Base-by-base conservation (phyloP, 169 alveolate genomes). In the Plasmodium gaboni region DNA sequence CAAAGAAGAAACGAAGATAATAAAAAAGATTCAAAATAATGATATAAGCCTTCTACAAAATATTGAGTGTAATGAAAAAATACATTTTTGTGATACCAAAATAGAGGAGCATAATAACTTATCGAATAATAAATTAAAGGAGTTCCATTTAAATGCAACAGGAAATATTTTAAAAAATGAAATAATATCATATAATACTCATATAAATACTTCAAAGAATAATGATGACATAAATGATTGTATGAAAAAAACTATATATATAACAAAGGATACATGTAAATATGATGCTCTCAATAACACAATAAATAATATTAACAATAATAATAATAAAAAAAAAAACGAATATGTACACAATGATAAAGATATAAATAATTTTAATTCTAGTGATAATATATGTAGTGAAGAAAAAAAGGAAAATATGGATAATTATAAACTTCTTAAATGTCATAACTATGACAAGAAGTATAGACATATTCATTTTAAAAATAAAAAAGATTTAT, bases 401-500 rank as follows among this genome's bases (percentile, higher is more conserved):
- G 44, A 42, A 44, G 24, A 44, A 15, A 22, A 61, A 44, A 55
- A 2, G 32, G 88, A 46, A 44, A 51, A 73, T 7, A 28, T 10
- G 10, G 50, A 44, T 15, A 19, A 46, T 59, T 7, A 2, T 32
- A 63, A n/a, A 50, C 42, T 17, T 1, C 51, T 44, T 7, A 22
- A n/a, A n/a, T 24, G 53, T 22, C 48, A 50, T 24, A 17, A 22
- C 13, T 7, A 51, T 28, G 83, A 60, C 1, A 61, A 80, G 48
- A 10, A 63, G 57, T 1, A 26, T 17, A 26, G 10, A 22, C 55
- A 2, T 17, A 44, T 55, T 44, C 53, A 28, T 50, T 53, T 60
- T 24, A 70, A 86, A 55, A 71, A 64, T n/a, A 26, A 74, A 60
- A 22, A 57, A 7, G 51, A 53, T 44, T 42, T 86, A 50, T 71